These are phyloP conservation scores for Alternaria novae-zelandiae DNA, from an alignment of 2,329 filamentous ascomycete species.

Conservation along the genomic window DNA sequence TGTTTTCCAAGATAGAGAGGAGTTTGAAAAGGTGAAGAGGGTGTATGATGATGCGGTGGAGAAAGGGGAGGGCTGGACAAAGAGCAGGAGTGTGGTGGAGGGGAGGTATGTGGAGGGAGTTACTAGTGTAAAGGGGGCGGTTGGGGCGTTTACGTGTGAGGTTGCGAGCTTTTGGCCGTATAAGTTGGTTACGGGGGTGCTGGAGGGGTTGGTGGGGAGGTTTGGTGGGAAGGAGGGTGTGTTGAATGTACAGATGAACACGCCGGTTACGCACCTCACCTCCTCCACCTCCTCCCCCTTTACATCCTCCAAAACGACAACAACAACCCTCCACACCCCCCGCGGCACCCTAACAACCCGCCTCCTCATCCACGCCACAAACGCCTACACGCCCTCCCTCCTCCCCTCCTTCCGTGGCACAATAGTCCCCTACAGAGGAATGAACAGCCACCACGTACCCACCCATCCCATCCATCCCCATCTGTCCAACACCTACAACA, in stretches of 20 bases:
- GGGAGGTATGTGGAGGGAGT: background rate
- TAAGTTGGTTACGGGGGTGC: background rate
- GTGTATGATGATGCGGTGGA: background rate
- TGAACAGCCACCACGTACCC: background rate
- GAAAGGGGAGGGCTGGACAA: background rate
- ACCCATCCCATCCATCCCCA: constrained; percentile 12
- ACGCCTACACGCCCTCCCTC: background rate
- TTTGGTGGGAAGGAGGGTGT: background rate
- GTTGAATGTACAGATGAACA: background rate
- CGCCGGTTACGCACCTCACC: background rate
- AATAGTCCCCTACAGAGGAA: background rate
- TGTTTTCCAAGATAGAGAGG: background rate
- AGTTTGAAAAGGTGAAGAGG: background rate
- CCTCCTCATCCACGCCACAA: background rate
- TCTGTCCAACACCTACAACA: constrained; percentile 36
- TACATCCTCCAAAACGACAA: background rate
- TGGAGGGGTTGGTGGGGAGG: background rate
- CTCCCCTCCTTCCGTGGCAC: background rate
- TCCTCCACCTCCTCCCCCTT: no score
- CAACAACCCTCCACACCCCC: background rate
- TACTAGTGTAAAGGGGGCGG: background rate
- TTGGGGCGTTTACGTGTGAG: background rate
- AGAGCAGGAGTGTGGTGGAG: background rate
- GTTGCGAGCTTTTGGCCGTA: background rate
- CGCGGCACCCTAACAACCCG: background rate